Conservation (phyloP, 345 rosid genomes). For the Acer yangbiense region DNA sequence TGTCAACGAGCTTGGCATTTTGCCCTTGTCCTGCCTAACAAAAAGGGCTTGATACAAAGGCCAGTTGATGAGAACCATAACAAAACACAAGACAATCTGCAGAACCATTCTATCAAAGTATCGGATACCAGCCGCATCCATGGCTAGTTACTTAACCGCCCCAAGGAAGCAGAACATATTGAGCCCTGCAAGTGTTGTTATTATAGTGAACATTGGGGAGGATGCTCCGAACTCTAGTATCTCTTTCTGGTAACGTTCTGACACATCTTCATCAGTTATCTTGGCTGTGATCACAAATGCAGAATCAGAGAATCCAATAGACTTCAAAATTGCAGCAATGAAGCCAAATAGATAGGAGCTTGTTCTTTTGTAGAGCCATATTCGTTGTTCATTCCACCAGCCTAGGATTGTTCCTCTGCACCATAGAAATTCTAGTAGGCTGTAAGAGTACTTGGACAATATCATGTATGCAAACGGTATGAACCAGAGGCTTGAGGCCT, state of each 20-base stretch:
- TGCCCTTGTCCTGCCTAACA: conserved; percentile 65
- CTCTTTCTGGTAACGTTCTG: conserved; percentile 51
- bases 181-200: conserved; percentile 53
- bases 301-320: conserved; percentile 46
- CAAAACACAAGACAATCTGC: conserved; percentile 53
- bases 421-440: conserved; percentile 8
- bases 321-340: conserved; percentile 44
- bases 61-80: conserved; percentile 54
- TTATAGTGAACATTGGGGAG: conserved; percentile 57
- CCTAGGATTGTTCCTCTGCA: not conserved
- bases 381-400: conserved; percentile 49
- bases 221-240: conserved; percentile 72
- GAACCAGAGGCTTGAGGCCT: conserved; percentile 35
- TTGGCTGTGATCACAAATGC: conserved; percentile 66
- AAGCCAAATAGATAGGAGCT: conserved; percentile 66
- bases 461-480: conserved; percentile 20
- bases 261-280: conserved; percentile 62
- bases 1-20: conserved; percentile 38
- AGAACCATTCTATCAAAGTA: conserved; percentile 33
- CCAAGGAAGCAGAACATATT: conserved; percentile 48
- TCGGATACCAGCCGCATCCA: not conserved
- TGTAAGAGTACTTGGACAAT: not conserved
- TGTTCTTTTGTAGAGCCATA: conserved; percentile 77
- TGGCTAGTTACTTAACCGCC: conserved; percentile 19
- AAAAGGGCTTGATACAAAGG: conserved; percentile 66